A percentile compares a stretch with the other conserved stretches of the same genome.
These are phyloP conservation scores for Mycena kentingensis DNA, from an alignment of 768 basidiomycete species.

Conservation along the genomic window DNA sequence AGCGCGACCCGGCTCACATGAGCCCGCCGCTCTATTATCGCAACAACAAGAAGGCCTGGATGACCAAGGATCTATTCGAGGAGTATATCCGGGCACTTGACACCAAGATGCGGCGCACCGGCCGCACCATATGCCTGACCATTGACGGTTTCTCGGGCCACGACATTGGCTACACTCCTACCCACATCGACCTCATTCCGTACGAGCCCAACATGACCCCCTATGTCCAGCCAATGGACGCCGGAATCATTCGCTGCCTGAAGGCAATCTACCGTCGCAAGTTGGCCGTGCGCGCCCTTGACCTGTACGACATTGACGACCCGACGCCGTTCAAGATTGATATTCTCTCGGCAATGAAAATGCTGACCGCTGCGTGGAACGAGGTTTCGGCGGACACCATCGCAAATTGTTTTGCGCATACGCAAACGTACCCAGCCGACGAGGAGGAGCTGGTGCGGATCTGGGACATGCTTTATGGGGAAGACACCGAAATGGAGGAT, in stretches of 20 bases:
- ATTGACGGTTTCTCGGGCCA: constrained; percentile 31
- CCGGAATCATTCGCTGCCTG: constrained; percentile 37
- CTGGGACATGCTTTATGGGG: not conserved
- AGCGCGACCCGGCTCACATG: constrained; percentile 8
- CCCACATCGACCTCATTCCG: constrained; percentile 30
- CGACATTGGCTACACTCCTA: constrained; percentile 19
- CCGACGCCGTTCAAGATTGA: constrained; percentile 39
- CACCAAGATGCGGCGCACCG: constrained; percentile 8
- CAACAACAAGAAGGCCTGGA: constrained; percentile 32
- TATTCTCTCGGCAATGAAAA: constrained; percentile 36
- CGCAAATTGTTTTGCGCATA: constrained; percentile 39
- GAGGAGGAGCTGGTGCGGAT: constrained; percentile 8
- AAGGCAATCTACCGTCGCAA: constrained; percentile 36
- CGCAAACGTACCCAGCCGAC: constrained; percentile 26
- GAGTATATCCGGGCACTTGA: constrained; percentile 17
- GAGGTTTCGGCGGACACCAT: constrained; percentile 33
- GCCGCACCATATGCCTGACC: constrained; percentile 19
- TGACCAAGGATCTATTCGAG: constrained; percentile 28
- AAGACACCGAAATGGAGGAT: not conserved
- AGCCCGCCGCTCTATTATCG: constrained; percentile 26
- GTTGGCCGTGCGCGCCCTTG: constrained; percentile 33
- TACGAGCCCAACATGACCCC: constrained; percentile 40
- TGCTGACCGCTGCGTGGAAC: constrained; percentile 36
- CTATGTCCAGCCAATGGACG: constrained; percentile 39
- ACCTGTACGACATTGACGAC: constrained; percentile 34